A percentile compares a stretch with the other conserved stretches of the same genome.
Evolutionary conservation across 768 basidiomycete genomes (phyloP).

Genomic region (Leccinum subgranulosum): DNA sequence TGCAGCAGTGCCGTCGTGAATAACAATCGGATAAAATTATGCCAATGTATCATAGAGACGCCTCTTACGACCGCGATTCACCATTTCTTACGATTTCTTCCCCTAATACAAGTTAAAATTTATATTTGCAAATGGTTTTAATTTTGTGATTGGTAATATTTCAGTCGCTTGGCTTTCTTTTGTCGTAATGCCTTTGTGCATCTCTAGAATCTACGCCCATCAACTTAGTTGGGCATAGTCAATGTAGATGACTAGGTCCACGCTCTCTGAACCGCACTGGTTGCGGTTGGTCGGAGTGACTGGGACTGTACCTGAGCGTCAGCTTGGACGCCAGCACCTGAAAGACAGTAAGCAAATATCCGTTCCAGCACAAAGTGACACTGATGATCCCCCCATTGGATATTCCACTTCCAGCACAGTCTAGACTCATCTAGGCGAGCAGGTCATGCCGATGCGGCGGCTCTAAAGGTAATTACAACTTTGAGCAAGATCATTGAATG

Average conservation of each 20-base stretch:
- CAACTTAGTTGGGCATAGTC: background rate
- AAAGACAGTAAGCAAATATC: background rate
- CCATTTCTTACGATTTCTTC: constrained; percentile 1
- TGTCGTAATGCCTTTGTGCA: background rate
- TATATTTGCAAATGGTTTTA: background rate
- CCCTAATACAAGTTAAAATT: constrained; percentile 1
- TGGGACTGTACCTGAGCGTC: background rate
- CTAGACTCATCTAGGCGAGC: background rate
- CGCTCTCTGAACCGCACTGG: background rate
- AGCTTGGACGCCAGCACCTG: background rate
- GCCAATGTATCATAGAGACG: constrained; percentile 15
- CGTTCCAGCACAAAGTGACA: background rate
- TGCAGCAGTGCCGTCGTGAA: constrained; percentile 13
- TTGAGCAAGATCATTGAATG: background rate
- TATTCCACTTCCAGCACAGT: background rate
- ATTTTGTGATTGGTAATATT: background rate
- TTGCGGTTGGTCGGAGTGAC: background rate
- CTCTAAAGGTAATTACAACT: background rate
- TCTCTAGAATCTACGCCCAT: background rate
- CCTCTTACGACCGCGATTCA: constrained; percentile 5
- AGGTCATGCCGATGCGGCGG: background rate
- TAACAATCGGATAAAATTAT: constrained; percentile 13
- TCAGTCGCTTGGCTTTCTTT: background rate
- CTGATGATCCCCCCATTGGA: background rate
- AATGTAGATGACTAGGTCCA: background rate